A percentile compares a stretch with the other conserved stretches of the same genome.
These are phyloP conservation scores for Spathaspora gorwiae DNA, from an alignment of 805 yeast species.

Conservation along the genomic window DNA sequence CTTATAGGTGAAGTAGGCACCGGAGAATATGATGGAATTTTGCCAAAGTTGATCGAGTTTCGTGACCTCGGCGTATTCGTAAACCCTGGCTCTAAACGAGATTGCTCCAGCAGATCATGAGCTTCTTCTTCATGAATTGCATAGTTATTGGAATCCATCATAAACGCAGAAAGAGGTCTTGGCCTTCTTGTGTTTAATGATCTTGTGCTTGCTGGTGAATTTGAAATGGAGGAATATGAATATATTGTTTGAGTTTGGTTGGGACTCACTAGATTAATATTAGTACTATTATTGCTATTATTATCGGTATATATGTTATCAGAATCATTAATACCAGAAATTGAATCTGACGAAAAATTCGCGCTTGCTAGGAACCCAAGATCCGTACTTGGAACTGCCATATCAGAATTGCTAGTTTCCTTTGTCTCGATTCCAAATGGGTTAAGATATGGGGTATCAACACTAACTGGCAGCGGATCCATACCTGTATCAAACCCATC, in stretches of 20 bases:
- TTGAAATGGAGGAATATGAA: conserved; percentile 19
- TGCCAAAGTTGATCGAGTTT: conserved; percentile 13
- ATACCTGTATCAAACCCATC: too few species aligned
- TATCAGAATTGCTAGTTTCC: background rate
- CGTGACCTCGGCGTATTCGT: conserved; percentile 17
- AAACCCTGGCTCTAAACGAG: conserved; percentile 8
- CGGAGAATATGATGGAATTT: conserved; percentile 12
- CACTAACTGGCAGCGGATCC: too few species aligned
- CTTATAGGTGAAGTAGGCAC: conserved; percentile 11
- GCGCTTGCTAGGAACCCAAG: conserved; percentile 31
- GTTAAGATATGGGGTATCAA: too few species aligned
- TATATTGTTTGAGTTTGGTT: conserved; percentile 12
- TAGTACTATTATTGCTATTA: too few species aligned
- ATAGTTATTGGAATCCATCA: conserved; percentile 21
- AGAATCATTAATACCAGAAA: too few species aligned
- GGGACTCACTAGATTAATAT: background rate
- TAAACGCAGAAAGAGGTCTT: conserved; percentile 35
- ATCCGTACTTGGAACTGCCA: conserved; percentile 8
- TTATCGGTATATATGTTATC: too few species aligned
- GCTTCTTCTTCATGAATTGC: conserved; percentile 27
- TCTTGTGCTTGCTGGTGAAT: conserved; percentile 11
- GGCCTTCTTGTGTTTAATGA: conserved; percentile 11
- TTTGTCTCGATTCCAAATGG: too few species aligned
- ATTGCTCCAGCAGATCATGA: conserved; percentile 3
- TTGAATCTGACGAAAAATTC: conserved; percentile 37